phyloP scores from a whole-genome alignment of 257 asterid genomes.

The Leptodermis oblonga region DNA sequence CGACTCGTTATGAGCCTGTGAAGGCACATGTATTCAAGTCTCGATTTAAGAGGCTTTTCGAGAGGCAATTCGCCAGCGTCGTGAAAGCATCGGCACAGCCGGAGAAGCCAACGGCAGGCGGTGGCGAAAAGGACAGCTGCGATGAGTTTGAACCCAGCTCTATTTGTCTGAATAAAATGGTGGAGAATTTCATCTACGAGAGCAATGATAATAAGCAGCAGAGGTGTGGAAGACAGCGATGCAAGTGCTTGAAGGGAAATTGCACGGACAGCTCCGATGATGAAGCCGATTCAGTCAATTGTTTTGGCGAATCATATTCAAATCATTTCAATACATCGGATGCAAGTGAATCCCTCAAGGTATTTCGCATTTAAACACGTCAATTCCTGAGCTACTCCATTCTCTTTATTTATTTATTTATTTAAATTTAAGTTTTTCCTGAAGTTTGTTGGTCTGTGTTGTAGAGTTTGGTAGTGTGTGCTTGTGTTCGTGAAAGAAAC shows the following conservation, averaged over 20 bases:
- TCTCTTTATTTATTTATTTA: neutral
- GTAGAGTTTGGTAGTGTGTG: constrained; percentile 68
- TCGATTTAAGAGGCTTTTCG: constrained; percentile 79
- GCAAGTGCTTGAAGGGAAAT: constrained; percentile 73
- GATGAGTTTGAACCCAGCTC: constrained; percentile 88
- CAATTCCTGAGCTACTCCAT: neutral
- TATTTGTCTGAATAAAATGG: constrained; percentile 72
- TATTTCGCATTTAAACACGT: constrained; percentile 14
- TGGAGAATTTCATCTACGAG: constrained; percentile 79
- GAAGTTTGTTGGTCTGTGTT: neutral
- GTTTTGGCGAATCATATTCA: constrained; percentile 30
- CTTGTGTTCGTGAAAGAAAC: constrained; percentile 51
- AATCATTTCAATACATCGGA: constrained; percentile 27
- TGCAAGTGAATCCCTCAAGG: constrained; percentile 67
- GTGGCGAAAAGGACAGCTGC: constrained; percentile 34
- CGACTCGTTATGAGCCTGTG: constrained; percentile 38
- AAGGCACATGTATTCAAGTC: constrained; percentile 47
- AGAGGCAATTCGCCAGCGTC: constrained; percentile 60
- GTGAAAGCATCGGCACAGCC: constrained; percentile 33
- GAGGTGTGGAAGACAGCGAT: constrained; percentile 51
- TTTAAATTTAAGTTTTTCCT: neutral
- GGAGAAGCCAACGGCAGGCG: constrained; percentile 24
- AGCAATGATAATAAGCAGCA: constrained; percentile 50
- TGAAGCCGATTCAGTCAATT: constrained; percentile 46
- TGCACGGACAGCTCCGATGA: constrained; percentile 65